Base-by-base conservation (phyloP, 2,329 filamentous ascomycete species). In the Orbilia javanica region DNA sequence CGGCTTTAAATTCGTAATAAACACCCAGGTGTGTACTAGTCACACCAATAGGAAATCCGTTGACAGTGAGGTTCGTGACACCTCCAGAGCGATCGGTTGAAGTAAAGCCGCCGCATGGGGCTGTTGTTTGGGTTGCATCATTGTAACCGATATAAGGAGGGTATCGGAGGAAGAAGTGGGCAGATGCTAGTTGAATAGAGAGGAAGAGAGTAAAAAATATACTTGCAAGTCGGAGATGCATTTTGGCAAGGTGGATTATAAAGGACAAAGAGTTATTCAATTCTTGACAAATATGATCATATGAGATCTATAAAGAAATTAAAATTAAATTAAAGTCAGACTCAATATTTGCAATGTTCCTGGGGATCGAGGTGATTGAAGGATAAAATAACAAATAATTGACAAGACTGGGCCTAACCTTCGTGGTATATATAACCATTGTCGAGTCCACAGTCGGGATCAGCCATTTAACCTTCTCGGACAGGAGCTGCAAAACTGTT, bases 11-110 rank as follows among this genome's bases (percentile, higher is more conserved):
- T 15, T 67, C 63, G 18, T 53, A 67, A 8, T 42, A 27, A 15
- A 55, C 63, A 29, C 46, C 63, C 10, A 25, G 8, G 15, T 67
- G 63, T n/a, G 63, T 67, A 20, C 44, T 67, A 1, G 63, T 67
- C 11, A 67, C 5, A 4, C 63, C 63, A 20, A 67, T 25, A 27
- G 63, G 63, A 8, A 52, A 67, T 8, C 63, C 63, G 46, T 67
- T 50, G 18, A 55, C 63, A 11, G 63, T 67, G 31, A 67, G 25
- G 6, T 53, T 27, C 0, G 63, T 67, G 29, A 67, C 48, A 11
- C 25, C 31, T 1, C 10, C 46, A 10, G 63, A 36, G 31, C 63
- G 63, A n/a, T 53, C 46, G 15, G 63, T 67, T 20, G 46, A 27
- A 25, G 44, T 25, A 34, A 25, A 67, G 13, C 63, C 63, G 11